Evolutionary conservation across 495 filamentous ascomycete species (phyloP), one percentile per base, ranked within the genome.

Genomic region (Penicillium arizonense): DNA sequence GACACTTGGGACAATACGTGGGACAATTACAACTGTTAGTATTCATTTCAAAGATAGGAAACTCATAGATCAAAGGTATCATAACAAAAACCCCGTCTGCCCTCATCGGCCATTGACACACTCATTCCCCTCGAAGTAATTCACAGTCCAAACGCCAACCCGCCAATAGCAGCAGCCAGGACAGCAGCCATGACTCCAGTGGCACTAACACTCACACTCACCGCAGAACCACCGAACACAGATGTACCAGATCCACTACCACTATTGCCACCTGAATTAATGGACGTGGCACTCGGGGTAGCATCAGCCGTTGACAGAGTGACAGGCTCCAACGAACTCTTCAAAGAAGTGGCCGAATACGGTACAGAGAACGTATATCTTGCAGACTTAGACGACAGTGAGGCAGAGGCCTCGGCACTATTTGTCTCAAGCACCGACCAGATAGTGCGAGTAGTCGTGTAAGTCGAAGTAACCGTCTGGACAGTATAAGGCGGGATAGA

Each of bases 91-190:
- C 23, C 5, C 23, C 23, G 5, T 24, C 4, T 24, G 23, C 23
- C 5, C 23, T 4, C 23, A 24, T 24, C 5, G 23, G 3, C 23
- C 23, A 24, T 2, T 4, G 28, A 14, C 16, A 34, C 0, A n/a
- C 28, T 4, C 35, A 32, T 8, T n/a, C 8, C 13, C 5, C 1
- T 23, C 7, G 0, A 18, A 43, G 0, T 18, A 6, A 7, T 4
- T 62, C 47, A 64, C 36, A 64, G 33, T 4, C 52, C 59, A 50
- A 65, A 56, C 14, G 62, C 62, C 50, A 65, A 35, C 0, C 37
- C 57, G 9, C 51, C 56, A 56, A 62, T 23, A 3, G 56, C 23
- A 35, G 28, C 53, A 33, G 26, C 56, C 33, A 62, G 39, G 1
- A 36, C 13, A 33, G 47, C 44, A 50, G 28, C 50, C n/a, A 39